phyloP scores from a whole-genome alignment of 768 basidiomycete species.

The Termitomyces sp. region DNA sequence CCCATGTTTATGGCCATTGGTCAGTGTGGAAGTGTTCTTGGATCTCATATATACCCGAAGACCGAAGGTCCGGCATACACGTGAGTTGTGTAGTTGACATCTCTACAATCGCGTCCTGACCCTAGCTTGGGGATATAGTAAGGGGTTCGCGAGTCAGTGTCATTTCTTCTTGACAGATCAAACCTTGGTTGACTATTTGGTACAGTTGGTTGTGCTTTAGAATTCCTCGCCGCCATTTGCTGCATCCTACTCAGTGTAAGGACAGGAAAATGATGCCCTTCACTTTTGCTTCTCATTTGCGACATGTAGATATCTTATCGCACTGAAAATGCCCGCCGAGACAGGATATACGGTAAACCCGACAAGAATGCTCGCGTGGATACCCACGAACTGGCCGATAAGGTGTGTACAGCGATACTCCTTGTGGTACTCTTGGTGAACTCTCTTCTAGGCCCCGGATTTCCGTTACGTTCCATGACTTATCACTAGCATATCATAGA shows the following conservation, averaged over 20 bases:
- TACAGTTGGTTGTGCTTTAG: conserved; percentile 46
- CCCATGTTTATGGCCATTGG: conserved; percentile 81
- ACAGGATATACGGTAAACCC: conserved; percentile 50
- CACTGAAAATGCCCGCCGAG: conserved; percentile 53
- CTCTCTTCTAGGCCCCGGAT: conserved; percentile 42
- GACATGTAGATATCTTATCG: conserved; percentile 56
- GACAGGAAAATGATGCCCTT: not conserved
- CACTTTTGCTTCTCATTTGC: not conserved
- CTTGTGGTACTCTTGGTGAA: not conserved
- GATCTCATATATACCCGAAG: conserved; percentile 68
- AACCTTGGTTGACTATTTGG: conserved; percentile 5
- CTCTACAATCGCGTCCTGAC: not conserved
- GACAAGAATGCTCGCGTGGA: conserved; percentile 48
- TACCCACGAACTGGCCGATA: conserved; percentile 62
- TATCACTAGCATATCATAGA: not conserved
- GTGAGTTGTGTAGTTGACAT: conserved; percentile 31
- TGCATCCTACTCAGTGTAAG: conserved; percentile 49
- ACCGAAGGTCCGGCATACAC: conserved; percentile 62
- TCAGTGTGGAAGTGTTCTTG: conserved; percentile 73
- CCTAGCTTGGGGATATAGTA: conserved; percentile 28
- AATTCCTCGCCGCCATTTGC: conserved; percentile 54
- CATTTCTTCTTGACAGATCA: not conserved
- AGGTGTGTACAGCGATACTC: conserved; percentile 33
- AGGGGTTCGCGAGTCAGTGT: conserved; percentile 53
- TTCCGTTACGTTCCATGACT: conserved; percentile 54